These are phyloP conservation scores for Pichia scutulata DNA, from an alignment of 805 yeast species.

Conservation along the genomic window DNA sequence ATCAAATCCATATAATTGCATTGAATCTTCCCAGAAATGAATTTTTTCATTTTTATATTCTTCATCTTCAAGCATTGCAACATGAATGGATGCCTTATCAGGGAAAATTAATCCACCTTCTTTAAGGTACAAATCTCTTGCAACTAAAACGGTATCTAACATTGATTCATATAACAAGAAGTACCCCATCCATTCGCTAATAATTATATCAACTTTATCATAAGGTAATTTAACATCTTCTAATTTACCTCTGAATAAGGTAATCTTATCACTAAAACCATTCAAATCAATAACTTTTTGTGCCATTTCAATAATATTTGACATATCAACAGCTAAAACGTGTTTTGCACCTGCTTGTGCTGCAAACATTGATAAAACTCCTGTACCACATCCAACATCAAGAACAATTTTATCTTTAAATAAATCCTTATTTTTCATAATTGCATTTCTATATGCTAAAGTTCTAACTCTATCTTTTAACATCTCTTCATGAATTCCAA, in stretches of 20 bases:
- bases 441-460: conserved; percentile 83
- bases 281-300: conserved; percentile 74
- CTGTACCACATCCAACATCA: conserved; percentile 99
- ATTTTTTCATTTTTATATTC: conserved; percentile 88
- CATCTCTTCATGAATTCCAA: conserved; percentile 98
- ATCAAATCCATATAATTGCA: conserved; percentile 84
- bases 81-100: conserved; percentile 80
- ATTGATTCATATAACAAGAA: conserved; percentile 92
- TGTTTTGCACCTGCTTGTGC: conserved; percentile 98
- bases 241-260: conserved; percentile 83
- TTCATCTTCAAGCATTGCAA: conserved; percentile 91
- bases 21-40: conserved; percentile 79
- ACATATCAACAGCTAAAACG: conserved; percentile 96
- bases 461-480: conserved; percentile 93
- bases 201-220: conserved; percentile 85
- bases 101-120: conserved; percentile 91
- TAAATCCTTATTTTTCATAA: conserved; percentile 77
- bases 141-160: conserved; percentile 92
- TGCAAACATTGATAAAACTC: conserved; percentile 95
- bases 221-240: conserved; percentile 88
- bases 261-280: conserved; percentile 79
- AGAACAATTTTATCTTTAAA: conserved; percentile 91
- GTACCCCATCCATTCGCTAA: conserved; percentile 99
- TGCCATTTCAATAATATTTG: conserved; percentile 96
- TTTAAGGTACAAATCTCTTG: conserved; percentile 81